phyloP scores from a whole-genome alignment of 805 yeast species.

The Komagataella populi region DNA sequence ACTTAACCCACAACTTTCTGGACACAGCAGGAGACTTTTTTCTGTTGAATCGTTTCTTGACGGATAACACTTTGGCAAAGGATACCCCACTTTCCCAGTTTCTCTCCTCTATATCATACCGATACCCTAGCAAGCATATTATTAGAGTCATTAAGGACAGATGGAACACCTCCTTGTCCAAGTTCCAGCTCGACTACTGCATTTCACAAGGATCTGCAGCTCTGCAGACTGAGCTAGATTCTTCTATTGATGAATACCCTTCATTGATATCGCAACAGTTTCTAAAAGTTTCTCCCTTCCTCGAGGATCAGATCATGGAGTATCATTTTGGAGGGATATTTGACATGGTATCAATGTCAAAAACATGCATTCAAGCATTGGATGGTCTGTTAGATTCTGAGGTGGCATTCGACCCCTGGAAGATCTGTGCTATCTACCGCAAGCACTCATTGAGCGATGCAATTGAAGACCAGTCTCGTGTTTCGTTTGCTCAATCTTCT shows the following conservation, averaged over 20 bases:
- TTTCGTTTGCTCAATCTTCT: no score
- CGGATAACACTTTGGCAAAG: conserved; percentile 1
- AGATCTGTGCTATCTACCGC: conserved; percentile 17
- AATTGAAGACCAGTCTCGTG: background rate
- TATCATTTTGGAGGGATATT: conserved; percentile 41
- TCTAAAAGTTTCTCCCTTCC: conserved; percentile 25
- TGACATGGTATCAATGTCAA: conserved; percentile 27
- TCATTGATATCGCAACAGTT: conserved; percentile 2
- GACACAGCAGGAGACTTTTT: conserved; percentile 59
- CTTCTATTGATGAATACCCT: conserved; percentile 1
- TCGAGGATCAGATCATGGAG: conserved; percentile 25
- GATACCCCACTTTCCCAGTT: conserved; percentile 7
- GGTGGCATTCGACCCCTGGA: conserved; percentile 16
- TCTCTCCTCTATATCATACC: conserved; percentile 21
- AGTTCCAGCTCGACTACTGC: conserved; percentile 28
- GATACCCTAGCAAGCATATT: conserved; percentile 28
- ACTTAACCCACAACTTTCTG: conserved; percentile 36
- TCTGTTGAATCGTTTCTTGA: conserved; percentile 19
- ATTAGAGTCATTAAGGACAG: conserved; percentile 20
- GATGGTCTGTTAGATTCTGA: conserved; percentile 26
- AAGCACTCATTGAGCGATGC: background rate
- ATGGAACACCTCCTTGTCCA: conserved; percentile 21
- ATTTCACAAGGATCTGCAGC: conserved; percentile 43
- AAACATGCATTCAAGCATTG: conserved; percentile 23
- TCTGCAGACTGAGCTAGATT: conserved; percentile 27